Conservation (phyloP, 495 filamentous ascomycete genomes). For the Aspergillus avenaceus region DNA sequence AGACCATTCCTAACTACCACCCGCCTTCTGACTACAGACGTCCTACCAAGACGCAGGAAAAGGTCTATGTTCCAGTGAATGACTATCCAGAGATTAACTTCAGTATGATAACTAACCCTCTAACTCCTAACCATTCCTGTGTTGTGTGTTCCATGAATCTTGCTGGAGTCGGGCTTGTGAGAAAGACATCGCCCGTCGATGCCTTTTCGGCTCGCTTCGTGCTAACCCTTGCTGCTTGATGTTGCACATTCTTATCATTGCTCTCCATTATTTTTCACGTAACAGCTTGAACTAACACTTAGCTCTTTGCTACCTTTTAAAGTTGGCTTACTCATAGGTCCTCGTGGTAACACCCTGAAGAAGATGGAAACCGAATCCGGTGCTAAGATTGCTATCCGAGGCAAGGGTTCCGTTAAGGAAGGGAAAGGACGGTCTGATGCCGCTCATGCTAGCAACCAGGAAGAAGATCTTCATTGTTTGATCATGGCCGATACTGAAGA, state of each 20-base stretch:
- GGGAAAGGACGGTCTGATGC: slow-evolving; percentile 98
- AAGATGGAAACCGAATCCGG: slow-evolving; percentile 98
- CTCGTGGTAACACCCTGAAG: slow-evolving; percentile 98
- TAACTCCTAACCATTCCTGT: slow-evolving; percentile 68
- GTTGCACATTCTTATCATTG: slow-evolving; percentile 26
- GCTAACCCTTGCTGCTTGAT: slow-evolving; percentile 55
- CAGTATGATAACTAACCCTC: slow-evolving; percentile 99
- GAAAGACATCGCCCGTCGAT: slow-evolving; percentile 31
- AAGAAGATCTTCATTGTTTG: slow-evolving; percentile 97
- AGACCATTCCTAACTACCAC: slow-evolving; percentile 96
- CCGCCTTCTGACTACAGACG: slow-evolving; percentile 96
- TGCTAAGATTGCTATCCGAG: slow-evolving; percentile 98
- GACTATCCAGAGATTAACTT: slow-evolving; percentile 99
- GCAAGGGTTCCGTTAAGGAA: slow-evolving; percentile 99
- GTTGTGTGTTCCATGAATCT: slow-evolving; percentile 43
- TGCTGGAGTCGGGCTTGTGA: slow-evolving; percentile 47
- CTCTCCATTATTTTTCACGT: slow-evolving; percentile 12
- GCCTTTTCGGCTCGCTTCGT: slow-evolving; percentile 47
- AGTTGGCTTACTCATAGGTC: slow-evolving; percentile 99
- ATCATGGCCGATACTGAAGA: slow-evolving; percentile 99
- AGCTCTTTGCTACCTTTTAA: slow-evolving; percentile 75
- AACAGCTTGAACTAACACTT: slow-evolving; percentile 69
- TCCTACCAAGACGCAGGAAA: slow-evolving; percentile 98
- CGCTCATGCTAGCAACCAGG: slow-evolving; percentile 98
- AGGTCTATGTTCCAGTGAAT: slow-evolving; percentile 99